These are phyloP conservation scores for Rhododendron griersonianum DNA, from an alignment of 148 eudicot species.

Conservation along the genomic window DNA sequence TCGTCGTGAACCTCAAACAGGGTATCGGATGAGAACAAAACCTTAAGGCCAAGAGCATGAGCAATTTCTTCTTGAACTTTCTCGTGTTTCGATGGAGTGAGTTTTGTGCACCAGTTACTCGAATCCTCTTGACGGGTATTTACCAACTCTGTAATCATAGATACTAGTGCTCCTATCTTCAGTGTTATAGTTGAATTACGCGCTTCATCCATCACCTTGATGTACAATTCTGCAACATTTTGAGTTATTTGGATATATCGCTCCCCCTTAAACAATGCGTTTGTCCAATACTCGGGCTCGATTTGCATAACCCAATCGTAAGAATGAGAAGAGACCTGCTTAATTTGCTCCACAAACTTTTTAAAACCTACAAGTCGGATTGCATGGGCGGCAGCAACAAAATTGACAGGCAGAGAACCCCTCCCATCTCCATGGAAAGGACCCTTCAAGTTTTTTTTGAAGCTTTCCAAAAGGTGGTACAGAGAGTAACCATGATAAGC, in stretches of 20 bases:
- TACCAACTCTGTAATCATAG: constrained; percentile 25
- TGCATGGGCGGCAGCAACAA: constrained; percentile 49
- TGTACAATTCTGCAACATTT: constrained; percentile 34
- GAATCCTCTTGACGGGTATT: constrained; percentile 24
- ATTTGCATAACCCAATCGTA: constrained; percentile 52
- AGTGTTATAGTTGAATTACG: constrained; percentile 35
- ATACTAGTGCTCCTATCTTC: constrained; percentile 39
- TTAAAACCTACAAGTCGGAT: constrained; percentile 30
- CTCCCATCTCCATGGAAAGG: constrained; percentile 53
- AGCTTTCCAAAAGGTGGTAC: constrained; percentile 45
- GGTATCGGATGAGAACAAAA: constrained; percentile 41
- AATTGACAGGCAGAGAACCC: constrained; percentile 30
- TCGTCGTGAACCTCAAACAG: constrained; percentile 53
- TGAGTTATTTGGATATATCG: constrained; percentile 33
- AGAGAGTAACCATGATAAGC: constrained; percentile 45
- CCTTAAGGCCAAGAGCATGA: constrained; percentile 33
- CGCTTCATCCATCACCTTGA: constrained; percentile 32
- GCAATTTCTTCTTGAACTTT: constrained; percentile 26
- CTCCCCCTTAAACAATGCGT: constrained; percentile 37
- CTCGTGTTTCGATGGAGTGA: constrained; percentile 39
- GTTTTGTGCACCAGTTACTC: constrained; percentile 31
- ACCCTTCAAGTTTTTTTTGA: constrained; percentile 42
- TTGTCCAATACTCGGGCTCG: constrained; percentile 44
- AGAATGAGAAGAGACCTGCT: constrained; percentile 36
- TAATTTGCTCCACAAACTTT: constrained; percentile 36